Evolutionary conservation across 139 green algal genomes (phyloP), one percentile per base, ranked within the genome.

Genomic region (Ulvella scutata): DNA sequence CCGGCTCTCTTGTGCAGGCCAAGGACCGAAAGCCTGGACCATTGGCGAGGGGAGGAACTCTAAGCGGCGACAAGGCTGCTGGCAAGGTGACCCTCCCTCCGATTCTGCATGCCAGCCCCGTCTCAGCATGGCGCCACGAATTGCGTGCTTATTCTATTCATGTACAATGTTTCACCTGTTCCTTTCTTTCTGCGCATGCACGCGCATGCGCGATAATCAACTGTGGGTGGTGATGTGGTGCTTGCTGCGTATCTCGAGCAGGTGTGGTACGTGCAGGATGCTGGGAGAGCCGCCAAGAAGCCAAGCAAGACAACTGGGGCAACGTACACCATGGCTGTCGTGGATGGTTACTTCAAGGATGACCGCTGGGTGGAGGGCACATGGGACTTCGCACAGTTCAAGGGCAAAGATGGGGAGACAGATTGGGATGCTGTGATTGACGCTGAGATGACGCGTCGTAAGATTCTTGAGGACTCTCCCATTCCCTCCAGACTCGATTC

Each of bases 391-490:
- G 81, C 74, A 61, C 61, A 89, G 75, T 92, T 92, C 73, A 61
- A 67, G 9, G 81, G 33, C 39, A 72, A 37, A 10, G 74, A 79
- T 35, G 85, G 89, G 35, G 80, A 84, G 51, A 90, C 81, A 20
- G 79, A 95, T 82, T 96, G 90, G 90, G 88, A 96, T 43, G 79
- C 80, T 43, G 79, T 95, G 3, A 96, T 97, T 62, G 91, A 96
- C 77, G 92, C 85, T 21, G 92, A 97, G 87, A 93, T 97, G 80
- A 88, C 84, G 7, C 85, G 92, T 72, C 82, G 92, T 39, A 90
- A 87, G 75, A 76, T 97, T 73, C 81, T 97, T 62, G 92, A 97
- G 80, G 83, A 92, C 3, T 81, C 37, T 33, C 89, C 91, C 73
- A 91, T 94, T 39, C 81, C 87, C 43, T 91, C 83, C 75, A 90